Conservation (phyloP, 2,329 filamentous ascomycete genomes). For the Neocatenulostroma microsporum region DNA sequence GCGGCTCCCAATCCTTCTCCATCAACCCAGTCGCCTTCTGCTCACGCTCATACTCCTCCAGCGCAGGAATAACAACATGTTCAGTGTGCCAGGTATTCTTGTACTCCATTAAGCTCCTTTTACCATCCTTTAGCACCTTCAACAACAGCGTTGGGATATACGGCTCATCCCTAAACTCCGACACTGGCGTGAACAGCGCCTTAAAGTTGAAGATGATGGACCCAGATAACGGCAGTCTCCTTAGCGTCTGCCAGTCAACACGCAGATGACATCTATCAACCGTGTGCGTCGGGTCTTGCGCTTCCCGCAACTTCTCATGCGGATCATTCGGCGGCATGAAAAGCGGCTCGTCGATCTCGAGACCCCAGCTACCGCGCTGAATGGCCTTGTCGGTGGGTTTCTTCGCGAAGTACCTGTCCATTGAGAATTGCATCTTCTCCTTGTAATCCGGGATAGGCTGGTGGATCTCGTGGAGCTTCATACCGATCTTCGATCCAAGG, state of each 20-base stretch:
- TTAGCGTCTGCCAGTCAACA: slow-evolving; percentile 83
- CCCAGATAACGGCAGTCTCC: slow-evolving; percentile 67
- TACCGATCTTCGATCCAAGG: slow-evolving; percentile 63
- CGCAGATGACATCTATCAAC: slow-evolving; percentile 58
- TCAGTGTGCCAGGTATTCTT: slow-evolving; percentile 77
- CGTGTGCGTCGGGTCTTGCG: slow-evolving; percentile 51
- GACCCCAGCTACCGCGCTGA: slow-evolving; percentile 75
- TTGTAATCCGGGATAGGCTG: slow-evolving; percentile 70
- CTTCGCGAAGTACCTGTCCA: slow-evolving; percentile 81
- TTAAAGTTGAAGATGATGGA: slow-evolving; percentile 84
- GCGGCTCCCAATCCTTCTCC: slow-evolving; percentile 54
- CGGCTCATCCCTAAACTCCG: slow-evolving; percentile 62
- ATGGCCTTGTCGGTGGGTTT: slow-evolving; percentile 67
- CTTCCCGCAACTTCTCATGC: slow-evolving; percentile 52
- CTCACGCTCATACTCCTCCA: slow-evolving; percentile 57
- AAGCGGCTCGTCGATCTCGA: slow-evolving; percentile 67
- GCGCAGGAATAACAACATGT: slow-evolving; percentile 58
- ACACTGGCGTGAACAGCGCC: slow-evolving; percentile 68
- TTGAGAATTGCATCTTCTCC: slow-evolving; percentile 78
- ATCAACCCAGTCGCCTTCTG: slow-evolving; percentile 58
- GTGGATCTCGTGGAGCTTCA: slow-evolving; percentile 65
- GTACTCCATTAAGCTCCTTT: slow-evolving; percentile 64
- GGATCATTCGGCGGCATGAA: slow-evolving; percentile 65
- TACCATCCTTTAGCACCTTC: slow-evolving; percentile 64
- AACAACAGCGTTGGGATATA: slow-evolving; percentile 61